Percentiles rank a stretch among this genome's conserved stretches.
Evolutionary conservation across 1,284 basidiomycete species (phyloP).

Genomic region (Apiotrichum domesticum): DNA sequence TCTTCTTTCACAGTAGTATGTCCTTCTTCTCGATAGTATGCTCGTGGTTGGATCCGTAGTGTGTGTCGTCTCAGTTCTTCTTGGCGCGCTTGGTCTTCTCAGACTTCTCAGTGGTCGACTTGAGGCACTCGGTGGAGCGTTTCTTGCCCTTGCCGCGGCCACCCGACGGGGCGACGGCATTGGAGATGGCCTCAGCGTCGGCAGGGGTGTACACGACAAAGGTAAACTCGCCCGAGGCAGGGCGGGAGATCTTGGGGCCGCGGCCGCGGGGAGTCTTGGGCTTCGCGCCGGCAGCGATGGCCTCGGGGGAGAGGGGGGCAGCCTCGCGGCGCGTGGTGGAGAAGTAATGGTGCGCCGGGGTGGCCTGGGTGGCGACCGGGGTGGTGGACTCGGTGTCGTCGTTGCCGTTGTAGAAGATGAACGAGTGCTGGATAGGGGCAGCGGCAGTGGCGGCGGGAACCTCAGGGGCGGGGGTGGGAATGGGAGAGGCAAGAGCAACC

Average conservation of each 20-base stretch:
- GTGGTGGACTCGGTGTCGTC: background rate
- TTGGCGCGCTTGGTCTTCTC: too few relatives aligned
- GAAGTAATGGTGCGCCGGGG: background rate
- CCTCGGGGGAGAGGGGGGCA: background rate
- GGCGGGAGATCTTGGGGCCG: background rate
- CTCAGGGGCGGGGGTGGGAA: too few relatives aligned
- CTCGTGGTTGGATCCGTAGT: too few relatives aligned
- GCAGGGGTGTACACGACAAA: constrained; percentile 44
- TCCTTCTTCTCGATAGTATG: too few relatives aligned
- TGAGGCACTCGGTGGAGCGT: too few relatives aligned
- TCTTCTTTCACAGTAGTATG: too few relatives aligned
- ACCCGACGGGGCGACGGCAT: constrained; percentile 42
- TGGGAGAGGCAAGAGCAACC: too few relatives aligned
- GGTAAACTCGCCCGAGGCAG: constrained; percentile 8
- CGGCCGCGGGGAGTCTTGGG: background rate
- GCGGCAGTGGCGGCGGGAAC: too few relatives aligned
- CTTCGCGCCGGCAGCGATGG: background rate
- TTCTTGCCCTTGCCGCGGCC: constrained; percentile 21
- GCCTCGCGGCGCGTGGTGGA: background rate
- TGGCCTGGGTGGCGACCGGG: background rate
- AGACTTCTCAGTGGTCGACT: too few relatives aligned
- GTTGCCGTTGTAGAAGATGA: background rate
- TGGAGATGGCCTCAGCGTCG: constrained; percentile 38
- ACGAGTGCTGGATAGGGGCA: too few relatives aligned
- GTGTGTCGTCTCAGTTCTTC: too few relatives aligned